A percentile compares a stretch with the other conserved stretches of the same genome.
Conservation (phyloP, 495 filamentous ascomycete genomes). For the Lasiosphaeriaceae sp. region DNA sequence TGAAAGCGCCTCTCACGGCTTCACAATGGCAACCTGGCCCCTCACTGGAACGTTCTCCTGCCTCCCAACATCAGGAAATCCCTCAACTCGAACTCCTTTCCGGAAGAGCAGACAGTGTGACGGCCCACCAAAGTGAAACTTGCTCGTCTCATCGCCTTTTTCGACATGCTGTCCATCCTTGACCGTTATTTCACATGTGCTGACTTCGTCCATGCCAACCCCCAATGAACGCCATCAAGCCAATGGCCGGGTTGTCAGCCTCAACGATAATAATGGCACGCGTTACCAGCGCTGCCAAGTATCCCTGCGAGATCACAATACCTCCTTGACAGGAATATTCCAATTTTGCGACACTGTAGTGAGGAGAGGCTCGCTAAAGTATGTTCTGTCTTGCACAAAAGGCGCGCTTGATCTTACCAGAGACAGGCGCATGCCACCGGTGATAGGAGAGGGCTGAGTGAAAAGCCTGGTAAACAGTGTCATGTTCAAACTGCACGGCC, state of each 20-base stretch:
- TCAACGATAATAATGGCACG: slow-evolving; percentile 65
- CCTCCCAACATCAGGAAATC: slow-evolving; percentile 47
- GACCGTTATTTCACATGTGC: slow-evolving; percentile 63
- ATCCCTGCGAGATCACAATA: slow-evolving; percentile 49
- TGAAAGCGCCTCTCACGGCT: slow-evolving; percentile 4
- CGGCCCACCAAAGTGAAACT: slow-evolving; percentile 73
- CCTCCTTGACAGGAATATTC: slow-evolving; percentile 33
- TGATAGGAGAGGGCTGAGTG: slow-evolving; percentile 64
- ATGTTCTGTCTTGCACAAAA: slow-evolving; percentile 60
- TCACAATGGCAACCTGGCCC: slow-evolving; percentile 28
- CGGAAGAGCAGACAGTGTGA: slow-evolving; percentile 61
- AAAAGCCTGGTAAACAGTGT: slow-evolving; percentile 66
- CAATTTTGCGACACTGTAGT: slow-evolving; percentile 35
- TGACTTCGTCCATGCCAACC: slow-evolving; percentile 70
- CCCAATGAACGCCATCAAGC: slow-evolving; percentile 62
- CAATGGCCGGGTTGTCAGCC: slow-evolving; percentile 61
- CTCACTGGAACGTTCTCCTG: slow-evolving; percentile 57
- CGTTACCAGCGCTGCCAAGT: slow-evolving; percentile 56
- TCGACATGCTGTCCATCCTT: slow-evolving; percentile 54
- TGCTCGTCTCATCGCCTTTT: slow-evolving; percentile 66
- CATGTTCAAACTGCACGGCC: slow-evolving; percentile 52
- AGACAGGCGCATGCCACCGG: slow-evolving; percentile 65
- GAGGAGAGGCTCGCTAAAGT: slow-evolving; percentile 62
- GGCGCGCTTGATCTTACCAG: slow-evolving; percentile 52
- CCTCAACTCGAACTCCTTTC: slow-evolving; percentile 33